Evolutionary conservation across 768 basidiomycete genomes (phyloP).

Genomic region (Phylloporus scabripes): DNA sequence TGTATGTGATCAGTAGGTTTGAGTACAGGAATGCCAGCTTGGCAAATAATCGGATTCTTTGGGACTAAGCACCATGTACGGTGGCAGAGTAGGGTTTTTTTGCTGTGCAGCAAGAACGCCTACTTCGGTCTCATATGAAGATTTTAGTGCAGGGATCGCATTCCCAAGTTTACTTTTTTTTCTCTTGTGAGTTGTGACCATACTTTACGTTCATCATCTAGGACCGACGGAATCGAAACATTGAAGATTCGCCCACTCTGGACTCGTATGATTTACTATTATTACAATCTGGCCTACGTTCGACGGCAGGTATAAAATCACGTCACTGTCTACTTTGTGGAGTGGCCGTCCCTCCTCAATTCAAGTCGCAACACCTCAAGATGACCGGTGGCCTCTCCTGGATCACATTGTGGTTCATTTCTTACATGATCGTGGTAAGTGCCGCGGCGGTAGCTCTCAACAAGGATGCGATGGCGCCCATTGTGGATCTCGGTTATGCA

Average conservation of each 20-base stretch:
- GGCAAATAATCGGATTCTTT: too few relatives aligned
- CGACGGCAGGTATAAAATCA: background rate
- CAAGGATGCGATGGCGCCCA: constrained; percentile 1
- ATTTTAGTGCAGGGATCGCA: background rate
- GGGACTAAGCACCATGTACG: background rate
- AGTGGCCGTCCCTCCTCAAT: background rate
- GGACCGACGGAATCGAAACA: background rate
- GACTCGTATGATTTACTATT: background rate
- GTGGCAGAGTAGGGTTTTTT: too few relatives aligned
- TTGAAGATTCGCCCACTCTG: background rate
- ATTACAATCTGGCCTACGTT: background rate
- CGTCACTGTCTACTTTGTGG: background rate
- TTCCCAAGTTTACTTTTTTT: background rate
- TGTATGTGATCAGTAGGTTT: too few relatives aligned
- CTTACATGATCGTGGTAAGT: background rate
- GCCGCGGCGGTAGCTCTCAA: background rate
- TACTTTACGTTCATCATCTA: too few relatives aligned
- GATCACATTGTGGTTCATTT: background rate
- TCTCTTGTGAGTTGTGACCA: background rate
- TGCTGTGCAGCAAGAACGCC: background rate
- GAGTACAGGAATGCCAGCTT: too few relatives aligned
- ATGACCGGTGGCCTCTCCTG: constrained; percentile 2
- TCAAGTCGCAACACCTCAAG: background rate
- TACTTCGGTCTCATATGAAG: background rate
- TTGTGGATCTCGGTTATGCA: constrained; percentile 28